Evolutionary conservation across 169 alveolate genomes (phyloP), one percentile per base, ranked within the genome.

Genomic region (Plasmodium ovale): DNA sequence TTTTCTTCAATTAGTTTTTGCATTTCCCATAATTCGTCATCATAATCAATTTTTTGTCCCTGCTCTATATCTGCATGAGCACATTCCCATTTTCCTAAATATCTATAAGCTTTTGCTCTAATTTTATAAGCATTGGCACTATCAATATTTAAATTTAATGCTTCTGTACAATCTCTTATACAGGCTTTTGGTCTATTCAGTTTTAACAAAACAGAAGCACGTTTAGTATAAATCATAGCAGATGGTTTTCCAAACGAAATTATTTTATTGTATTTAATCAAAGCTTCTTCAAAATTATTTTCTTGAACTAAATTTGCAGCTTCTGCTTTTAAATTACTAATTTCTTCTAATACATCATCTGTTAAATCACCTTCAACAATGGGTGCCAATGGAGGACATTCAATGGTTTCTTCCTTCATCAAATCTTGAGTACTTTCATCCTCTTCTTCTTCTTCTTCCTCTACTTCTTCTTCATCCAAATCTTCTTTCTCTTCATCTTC

Each of bases 41-140:
- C 96, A 79, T 89, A 93, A 71, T 93, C 96, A 27, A 93, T 70
- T 89, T 92, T 93, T 47, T 93, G 96, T 14, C 95, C 96, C 73
- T 88, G 92, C 39, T 91, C 96, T 27, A 93, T 85, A 79, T 93
- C 94, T 35, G 92, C 88, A 71, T 93, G 94, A 0, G 96, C 96
- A 68, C 85, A 68, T 51, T 92, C 93, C 95, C 94, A 93, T 39
- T 93, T 64, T 1, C 94, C 94, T 33, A 93, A 49, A 51, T 69
- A 64, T 93, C 96, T 87, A 84, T 93, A 88, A n/a, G 95, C 92
- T 31, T 90, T 87, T 0, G 93, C 96, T 33, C 94, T 82, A 31
- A 85, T 71, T 71, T 88, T 82, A 71, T 93, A 93, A 14, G 96
- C 96, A 68, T 92, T 92, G 16, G 94, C 96, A 25, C 91, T 91